phyloP scores from a whole-genome alignment of 768 basidiomycete genomes.

The Macrolepiota fuliginosa region DNA sequence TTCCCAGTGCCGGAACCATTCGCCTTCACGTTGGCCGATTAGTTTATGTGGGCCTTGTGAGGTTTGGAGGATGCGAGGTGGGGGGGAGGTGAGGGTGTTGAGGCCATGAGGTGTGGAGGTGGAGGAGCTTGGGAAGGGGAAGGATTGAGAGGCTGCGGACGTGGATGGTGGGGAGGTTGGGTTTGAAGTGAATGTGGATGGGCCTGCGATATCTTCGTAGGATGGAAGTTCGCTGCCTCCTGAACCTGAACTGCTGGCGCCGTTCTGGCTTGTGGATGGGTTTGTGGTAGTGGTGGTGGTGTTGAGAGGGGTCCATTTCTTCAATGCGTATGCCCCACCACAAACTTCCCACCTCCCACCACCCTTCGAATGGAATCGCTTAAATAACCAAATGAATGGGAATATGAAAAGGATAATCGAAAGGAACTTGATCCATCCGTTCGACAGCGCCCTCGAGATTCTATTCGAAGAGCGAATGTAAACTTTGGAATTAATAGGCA shows the following conservation, averaged over 20 bases:
- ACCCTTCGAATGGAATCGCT: slow-evolving; percentile 61
- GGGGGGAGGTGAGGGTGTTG: neutral
- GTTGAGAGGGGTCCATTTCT: slow-evolving; percentile 38
- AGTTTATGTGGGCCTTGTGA: slow-evolving; percentile 36
- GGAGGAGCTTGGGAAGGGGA: neutral
- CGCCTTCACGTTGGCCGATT: slow-evolving; percentile 65
- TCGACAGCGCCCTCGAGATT: slow-evolving; percentile 66
- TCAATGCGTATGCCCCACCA: slow-evolving; percentile 75
- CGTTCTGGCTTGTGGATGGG: slow-evolving; percentile 15
- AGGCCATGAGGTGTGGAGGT: neutral
- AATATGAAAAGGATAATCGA: slow-evolving; percentile 69
- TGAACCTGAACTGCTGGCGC: neutral
- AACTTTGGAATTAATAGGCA: slow-evolving; percentile 43
- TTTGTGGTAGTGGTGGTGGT: slow-evolving; percentile 15
- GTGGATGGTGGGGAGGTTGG: neutral
- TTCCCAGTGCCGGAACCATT: slow-evolving; percentile 83
- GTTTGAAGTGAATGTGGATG: slow-evolving; percentile 1
- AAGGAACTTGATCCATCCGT: slow-evolving; percentile 68
- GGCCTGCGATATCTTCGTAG: slow-evolving; percentile 13
- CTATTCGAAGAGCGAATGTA: slow-evolving; percentile 66
- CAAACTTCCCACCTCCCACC: slow-evolving; percentile 78
- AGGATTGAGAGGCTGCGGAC: neutral
- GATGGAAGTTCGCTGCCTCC: slow-evolving; percentile 10
- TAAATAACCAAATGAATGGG: slow-evolving; percentile 81
- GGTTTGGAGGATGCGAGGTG: slow-evolving; percentile 27